phyloP scores from a whole-genome alignment of 176 grass and related monocot species.

The Zizania latifolia region DNA sequence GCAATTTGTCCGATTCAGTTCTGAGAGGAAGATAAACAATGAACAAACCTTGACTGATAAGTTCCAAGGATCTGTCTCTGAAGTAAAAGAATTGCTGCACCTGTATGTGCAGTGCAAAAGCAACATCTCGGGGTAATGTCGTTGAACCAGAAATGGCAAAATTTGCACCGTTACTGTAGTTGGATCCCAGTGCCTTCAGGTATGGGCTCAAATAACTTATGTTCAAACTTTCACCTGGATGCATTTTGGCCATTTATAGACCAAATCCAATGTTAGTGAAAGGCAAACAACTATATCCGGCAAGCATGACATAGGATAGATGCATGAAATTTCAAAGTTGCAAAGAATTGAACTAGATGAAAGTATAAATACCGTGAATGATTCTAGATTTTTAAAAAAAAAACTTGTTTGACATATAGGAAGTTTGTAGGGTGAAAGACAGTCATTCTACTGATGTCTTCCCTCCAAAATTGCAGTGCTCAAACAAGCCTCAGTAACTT shows the following conservation, averaged over 20 bases:
- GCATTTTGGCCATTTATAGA: not conserved
- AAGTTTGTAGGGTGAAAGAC: not conserved
- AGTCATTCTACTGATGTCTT: not conserved
- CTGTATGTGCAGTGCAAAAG: conserved; percentile 62
- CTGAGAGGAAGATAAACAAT: not conserved
- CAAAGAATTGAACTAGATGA: not conserved
- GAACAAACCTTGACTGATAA: conserved; percentile 46
- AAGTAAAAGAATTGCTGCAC: conserved; percentile 72
- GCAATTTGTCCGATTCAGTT: not conserved
- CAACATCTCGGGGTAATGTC: conserved; percentile 40
- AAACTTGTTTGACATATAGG: too few relatives aligned
- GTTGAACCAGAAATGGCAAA: conserved; percentile 61
- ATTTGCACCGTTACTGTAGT: conserved; percentile 81
- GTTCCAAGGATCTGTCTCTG: conserved; percentile 66
- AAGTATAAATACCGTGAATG: not conserved
- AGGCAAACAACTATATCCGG: conserved; percentile 2
- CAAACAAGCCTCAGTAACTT: not conserved
- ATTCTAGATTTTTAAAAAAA: too few relatives aligned
- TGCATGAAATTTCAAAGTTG: not conserved
- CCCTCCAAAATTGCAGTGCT: not conserved
- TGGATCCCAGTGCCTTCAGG: conserved; percentile 59
- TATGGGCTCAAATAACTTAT: conserved; percentile 76
- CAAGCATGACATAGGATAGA: not conserved
- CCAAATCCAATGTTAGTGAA: conserved; percentile 11
- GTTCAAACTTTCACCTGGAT: conserved; percentile 73